These are phyloP conservation scores for Silene conica DNA, from an alignment of 148 eudicot genomes.

Conservation along the genomic window DNA sequence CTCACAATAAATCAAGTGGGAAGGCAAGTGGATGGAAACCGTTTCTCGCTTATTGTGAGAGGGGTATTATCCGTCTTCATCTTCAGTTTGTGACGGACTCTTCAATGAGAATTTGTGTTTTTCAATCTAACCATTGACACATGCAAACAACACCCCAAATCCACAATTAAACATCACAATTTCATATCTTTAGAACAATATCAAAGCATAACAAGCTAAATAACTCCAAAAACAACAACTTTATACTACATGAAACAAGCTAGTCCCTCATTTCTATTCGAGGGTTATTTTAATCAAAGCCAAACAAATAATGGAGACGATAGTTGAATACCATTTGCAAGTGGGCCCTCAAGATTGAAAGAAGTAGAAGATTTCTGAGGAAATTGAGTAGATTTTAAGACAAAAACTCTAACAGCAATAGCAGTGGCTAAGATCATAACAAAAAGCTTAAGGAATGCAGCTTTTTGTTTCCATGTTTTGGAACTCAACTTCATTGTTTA, in stretches of 20 bases:
- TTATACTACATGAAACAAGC: too few species aligned
- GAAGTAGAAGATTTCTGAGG: background rate
- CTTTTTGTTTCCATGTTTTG: slow-evolving; percentile 36
- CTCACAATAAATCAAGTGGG: too few species aligned
- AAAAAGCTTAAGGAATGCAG: slow-evolving; percentile 29
- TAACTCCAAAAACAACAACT: background rate
- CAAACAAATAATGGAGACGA: background rate
- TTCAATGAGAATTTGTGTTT: too few species aligned
- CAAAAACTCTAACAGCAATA: slow-evolving; percentile 35
- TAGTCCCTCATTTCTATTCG: too few species aligned
- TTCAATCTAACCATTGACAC: too few species aligned
- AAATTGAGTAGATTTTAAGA: slow-evolving; percentile 26
- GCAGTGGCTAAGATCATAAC: slow-evolving; percentile 33
- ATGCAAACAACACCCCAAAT: too few species aligned
- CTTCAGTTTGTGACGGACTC: too few species aligned
- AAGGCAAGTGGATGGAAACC: too few species aligned
- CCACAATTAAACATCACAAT: background rate
- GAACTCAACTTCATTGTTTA: slow-evolving; percentile 21
- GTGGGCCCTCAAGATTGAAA: too few species aligned
- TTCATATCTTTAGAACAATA: background rate
- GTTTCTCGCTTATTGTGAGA: too few species aligned
- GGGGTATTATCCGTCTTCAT: too few species aligned
- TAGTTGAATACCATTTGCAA: background rate
- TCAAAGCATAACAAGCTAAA: background rate
- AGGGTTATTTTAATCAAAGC: background rate